Evolutionary conservation across 2,329 filamentous ascomycete species (phyloP), one percentile per base, ranked within the genome.

Genomic region (Hymenoscyphus repandus): DNA sequence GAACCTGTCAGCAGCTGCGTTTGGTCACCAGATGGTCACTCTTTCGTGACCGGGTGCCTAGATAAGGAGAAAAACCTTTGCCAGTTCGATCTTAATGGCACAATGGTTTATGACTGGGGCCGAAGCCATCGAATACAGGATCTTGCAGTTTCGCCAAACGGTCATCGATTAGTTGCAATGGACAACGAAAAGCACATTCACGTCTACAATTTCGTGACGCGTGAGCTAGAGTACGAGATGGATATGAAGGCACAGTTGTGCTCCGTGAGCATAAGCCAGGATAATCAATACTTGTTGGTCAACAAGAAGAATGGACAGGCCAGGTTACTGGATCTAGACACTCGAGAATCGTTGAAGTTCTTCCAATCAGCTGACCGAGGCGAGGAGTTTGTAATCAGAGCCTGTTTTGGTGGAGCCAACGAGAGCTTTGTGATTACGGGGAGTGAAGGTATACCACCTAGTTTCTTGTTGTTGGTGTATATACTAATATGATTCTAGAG

Each of bases 391-490:
- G 79, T 96, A 49, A 95, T 99, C 52, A 79, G 92, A 45, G 88
- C 85, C 62, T 74, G 77, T 0, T 93, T 96, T 69, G 93, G 93
- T 15, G 93, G 93, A 31, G 91, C 92, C 1, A 85, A 88, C 52
- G 90, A 96, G 70, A 91, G 86, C 66, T 96, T 96, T 67, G 86
- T 97, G 9, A 76, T 95, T 27, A 92, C 88, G 62, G 93, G 93
- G 10, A 96, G 90, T 62, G 90, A 96, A 78, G 87, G 89, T 90
- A 72, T 63, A 74, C 61, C 3, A 39, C 11, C 17, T 13, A 5
- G 15, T 36, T n/a, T 7, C 6, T 10, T 10, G 17, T 15, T 37
- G 30, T 39, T 13, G 10, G 33, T 20, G 22, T 22, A 49, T 45
- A 18, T 52, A 44, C 50, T 59, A 41, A 52, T 52, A 51, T 18